phyloP scores from a whole-genome alignment of 345 rosid species.

The Acer yangbiense region DNA sequence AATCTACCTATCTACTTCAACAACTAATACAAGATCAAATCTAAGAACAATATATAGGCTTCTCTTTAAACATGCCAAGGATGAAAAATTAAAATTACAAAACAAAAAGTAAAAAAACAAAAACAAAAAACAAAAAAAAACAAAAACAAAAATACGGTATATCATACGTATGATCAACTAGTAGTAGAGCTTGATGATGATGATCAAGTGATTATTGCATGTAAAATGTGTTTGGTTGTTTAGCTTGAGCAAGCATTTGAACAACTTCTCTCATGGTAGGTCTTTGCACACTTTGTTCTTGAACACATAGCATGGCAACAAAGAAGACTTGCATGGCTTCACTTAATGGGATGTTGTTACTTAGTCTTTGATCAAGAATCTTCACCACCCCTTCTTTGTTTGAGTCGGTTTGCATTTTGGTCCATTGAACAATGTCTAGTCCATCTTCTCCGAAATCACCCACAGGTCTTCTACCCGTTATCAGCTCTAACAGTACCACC shows the following conservation, averaged over 20 bases:
- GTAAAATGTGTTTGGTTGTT: slow-evolving; percentile 48
- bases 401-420: slow-evolving; percentile 52
- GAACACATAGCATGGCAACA: slow-evolving; percentile 81
- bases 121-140: not conserved
- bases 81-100: too few species aligned
- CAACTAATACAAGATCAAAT: not conserved
- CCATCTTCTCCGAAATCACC: slow-evolving; percentile 86
- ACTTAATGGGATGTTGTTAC: slow-evolving; percentile 46
- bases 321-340: slow-evolving; percentile 85
- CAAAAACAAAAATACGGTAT: not conserved
- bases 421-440: slow-evolving; percentile 92
- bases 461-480: slow-evolving; percentile 78
- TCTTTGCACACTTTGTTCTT: slow-evolving; percentile 90
- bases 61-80: not conserved
- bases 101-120: not conserved
- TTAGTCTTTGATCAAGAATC: slow-evolving; percentile 61
- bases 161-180: not conserved
- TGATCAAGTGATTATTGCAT: slow-evolving; percentile 22
- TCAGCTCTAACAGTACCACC: slow-evolving; percentile 76
- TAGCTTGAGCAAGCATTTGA: slow-evolving; percentile 83
- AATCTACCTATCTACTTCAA: not conserved
- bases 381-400: slow-evolving; percentile 61
- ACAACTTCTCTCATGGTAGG: slow-evolving; percentile 96
- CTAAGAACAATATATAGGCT: not conserved
- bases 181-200: not conserved